Evolutionary conservation across 176 grass and related monocot species (phyloP).

Genomic region (Musa beccarii): DNA sequence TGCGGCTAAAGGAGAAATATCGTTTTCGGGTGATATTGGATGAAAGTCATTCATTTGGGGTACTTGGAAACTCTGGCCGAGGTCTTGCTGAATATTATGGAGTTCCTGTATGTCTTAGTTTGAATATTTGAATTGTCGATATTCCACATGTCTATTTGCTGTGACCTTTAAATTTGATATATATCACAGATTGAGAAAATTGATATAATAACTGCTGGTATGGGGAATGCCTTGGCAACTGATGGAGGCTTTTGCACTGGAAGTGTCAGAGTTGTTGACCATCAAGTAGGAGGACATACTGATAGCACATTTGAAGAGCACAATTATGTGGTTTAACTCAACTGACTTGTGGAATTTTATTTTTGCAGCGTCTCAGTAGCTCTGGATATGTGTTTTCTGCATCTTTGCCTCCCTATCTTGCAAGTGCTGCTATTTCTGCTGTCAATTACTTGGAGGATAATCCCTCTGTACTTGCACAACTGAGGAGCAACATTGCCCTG

Average conservation of each 20-base stretch:
- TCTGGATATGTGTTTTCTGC: constrained; percentile 93
- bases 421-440: constrained; percentile 73
- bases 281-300: constrained; percentile 55
- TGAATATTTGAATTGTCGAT: neutral
- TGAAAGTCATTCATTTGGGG: constrained; percentile 93
- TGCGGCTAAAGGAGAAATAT: constrained; percentile 87
- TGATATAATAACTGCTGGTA: constrained; percentile 96
- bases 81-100: constrained; percentile 92
- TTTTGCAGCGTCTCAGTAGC: constrained; percentile 80
- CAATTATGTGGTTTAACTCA: constrained; percentile 11
- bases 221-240: constrained; percentile 91
- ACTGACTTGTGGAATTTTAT: constrained; percentile 16
- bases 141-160: constrained; percentile 5
- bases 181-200: constrained; percentile 79
- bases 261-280: constrained; percentile 92
- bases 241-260: constrained; percentile 95
- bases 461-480: constrained; percentile 53
- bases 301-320: constrained; percentile 11
- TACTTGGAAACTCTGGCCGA: constrained; percentile 76
- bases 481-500: constrained; percentile 58
- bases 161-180: constrained; percentile 20
- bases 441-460: constrained; percentile 81
- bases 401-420: constrained; percentile 91
- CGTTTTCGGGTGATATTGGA: constrained; percentile 83
- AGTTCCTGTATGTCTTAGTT: constrained; percentile 49